These are phyloP conservation scores for Eleusine indica DNA, from an alignment of 176 grass and related monocot species.

Conservation along the genomic window DNA sequence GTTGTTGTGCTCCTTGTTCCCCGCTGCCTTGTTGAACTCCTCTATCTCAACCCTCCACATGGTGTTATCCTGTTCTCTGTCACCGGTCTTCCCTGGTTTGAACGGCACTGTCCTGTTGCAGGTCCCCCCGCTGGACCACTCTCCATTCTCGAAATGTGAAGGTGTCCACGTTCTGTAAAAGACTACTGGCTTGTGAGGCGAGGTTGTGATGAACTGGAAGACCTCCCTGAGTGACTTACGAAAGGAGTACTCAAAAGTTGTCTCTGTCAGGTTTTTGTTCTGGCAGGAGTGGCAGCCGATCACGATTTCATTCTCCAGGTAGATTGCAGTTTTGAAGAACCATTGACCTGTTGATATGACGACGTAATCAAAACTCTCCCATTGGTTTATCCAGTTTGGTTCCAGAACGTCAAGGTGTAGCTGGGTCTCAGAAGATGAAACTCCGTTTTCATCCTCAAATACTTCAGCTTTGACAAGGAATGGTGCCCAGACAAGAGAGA, in stretches of 20 bases:
- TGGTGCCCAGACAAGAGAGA: conserved; percentile 84
- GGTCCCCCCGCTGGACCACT: conserved; percentile 78
- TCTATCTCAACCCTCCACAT: conserved; percentile 76
- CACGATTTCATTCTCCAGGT: conserved; percentile 55
- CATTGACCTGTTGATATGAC: conserved; percentile 87
- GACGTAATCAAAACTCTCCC: conserved; percentile 71
- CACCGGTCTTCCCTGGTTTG: conserved; percentile 44
- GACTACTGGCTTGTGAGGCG: conserved; percentile 64
- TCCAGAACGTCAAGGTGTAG: conserved; percentile 72
- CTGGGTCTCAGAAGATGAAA: conserved; percentile 64
- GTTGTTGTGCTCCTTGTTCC: not conserved
- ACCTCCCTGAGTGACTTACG: conserved; percentile 45
- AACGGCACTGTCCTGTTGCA: conserved; percentile 76
- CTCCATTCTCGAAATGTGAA: conserved; percentile 72
- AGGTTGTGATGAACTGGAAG: conserved; percentile 61
- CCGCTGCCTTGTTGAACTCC: conserved; percentile 56
- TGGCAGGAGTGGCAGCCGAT: conserved; percentile 80
- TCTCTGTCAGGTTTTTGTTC: conserved; percentile 62
- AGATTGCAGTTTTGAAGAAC: conserved; percentile 83
- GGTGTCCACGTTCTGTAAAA: conserved; percentile 80
- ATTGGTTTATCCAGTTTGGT: conserved; percentile 60
- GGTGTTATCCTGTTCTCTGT: conserved; percentile 44
- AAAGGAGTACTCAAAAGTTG: conserved; percentile 45
- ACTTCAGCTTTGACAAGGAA: conserved; percentile 76
- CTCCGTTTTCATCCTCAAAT: conserved; percentile 81